phyloP scores from a whole-genome alignment of 2,329 filamentous ascomycete species.

The Capronia epimyces region DNA sequence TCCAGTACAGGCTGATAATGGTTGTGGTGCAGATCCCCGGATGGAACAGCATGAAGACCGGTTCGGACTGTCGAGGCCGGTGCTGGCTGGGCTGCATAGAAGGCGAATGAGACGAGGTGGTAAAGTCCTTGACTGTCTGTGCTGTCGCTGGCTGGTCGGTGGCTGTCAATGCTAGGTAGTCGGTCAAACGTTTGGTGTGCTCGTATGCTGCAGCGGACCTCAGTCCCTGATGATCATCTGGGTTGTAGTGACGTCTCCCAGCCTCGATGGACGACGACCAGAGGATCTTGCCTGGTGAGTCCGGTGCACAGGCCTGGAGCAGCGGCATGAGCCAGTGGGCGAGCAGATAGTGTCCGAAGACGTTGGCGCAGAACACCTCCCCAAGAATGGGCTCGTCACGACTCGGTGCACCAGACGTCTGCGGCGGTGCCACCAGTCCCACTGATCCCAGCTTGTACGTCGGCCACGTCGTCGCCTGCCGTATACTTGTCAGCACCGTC shows the following conservation, averaged over 20 bases:
- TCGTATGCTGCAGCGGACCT: slow-evolving; percentile 66
- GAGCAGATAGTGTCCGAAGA: slow-evolving; percentile 93
- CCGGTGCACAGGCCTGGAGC: slow-evolving; percentile 49
- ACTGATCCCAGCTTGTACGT: slow-evolving; percentile 63
- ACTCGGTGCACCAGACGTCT: slow-evolving; percentile 36
- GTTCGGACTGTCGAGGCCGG: slow-evolving; percentile 34
- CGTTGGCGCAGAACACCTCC: slow-evolving; percentile 81
- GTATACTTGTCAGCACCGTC: slow-evolving; percentile 55
- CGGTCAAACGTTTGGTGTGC: slow-evolving; percentile 78
- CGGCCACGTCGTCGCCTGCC: slow-evolving; percentile 70
- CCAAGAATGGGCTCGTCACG: slow-evolving; percentile 59
- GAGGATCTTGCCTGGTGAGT: slow-evolving; percentile 62
- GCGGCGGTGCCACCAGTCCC: slow-evolving; percentile 50
- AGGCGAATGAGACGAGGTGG: slow-evolving; percentile 22
- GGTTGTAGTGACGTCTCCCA: slow-evolving; percentile 50
- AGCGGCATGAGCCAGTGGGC: slow-evolving; percentile 73
- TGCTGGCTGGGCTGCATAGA: slow-evolving; percentile 17
- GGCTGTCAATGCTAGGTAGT: slow-evolving; percentile 68
- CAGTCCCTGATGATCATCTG: slow-evolving; percentile 72
- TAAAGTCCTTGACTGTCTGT: slow-evolving; percentile 52
- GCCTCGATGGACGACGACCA: slow-evolving; percentile 85
- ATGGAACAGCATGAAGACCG: slow-evolving; percentile 72
- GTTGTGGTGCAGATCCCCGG: slow-evolving; percentile 80
- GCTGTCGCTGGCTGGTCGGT: slow-evolving; percentile 56
- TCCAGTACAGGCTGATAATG: slow-evolving; percentile 65